Percentiles rank a stretch among this genome's conserved stretches.
Conservation (phyloP, 768 basidiomycete species). For the Imleria badia region DNA sequence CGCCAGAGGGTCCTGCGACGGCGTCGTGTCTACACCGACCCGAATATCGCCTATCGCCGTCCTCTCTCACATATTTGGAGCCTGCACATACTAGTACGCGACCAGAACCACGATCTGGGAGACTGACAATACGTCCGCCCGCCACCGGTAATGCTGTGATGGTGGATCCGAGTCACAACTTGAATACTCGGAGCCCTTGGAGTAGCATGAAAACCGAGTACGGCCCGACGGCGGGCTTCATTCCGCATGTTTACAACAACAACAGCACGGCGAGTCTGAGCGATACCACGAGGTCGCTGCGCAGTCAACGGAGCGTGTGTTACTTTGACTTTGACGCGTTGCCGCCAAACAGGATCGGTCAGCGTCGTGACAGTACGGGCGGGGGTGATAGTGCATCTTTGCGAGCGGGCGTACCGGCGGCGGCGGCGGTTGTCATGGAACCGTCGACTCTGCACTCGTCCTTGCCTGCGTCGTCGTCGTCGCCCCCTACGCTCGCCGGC, state of each 20-base stretch:
- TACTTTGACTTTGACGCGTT: conserved; percentile 32
- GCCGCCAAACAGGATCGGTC: neutral
- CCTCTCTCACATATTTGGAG: conserved; percentile 20
- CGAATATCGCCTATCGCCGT: conserved; percentile 23
- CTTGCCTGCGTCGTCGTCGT: neutral
- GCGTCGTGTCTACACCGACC: conserved; percentile 36
- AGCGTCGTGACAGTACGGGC: neutral
- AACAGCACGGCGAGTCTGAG: conserved; percentile 8
- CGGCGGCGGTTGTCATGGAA: neutral
- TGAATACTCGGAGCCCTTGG: conserved; percentile 1
- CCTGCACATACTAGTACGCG: conserved; percentile 18
- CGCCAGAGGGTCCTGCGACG: conserved; percentile 46
- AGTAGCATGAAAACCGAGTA: conserved; percentile 5
- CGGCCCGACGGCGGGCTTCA: conserved; percentile 32
- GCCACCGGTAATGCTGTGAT: neutral
- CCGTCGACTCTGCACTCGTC: neutral
- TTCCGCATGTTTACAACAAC: conserved; percentile 15
- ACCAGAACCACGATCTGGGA: neutral
- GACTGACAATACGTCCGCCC: neutral
- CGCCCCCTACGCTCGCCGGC: conserved; percentile 1
- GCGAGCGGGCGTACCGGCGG: too few relatives aligned
- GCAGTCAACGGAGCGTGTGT: conserved; percentile 15
- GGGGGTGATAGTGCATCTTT: neutral
- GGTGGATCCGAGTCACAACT: conserved; percentile 2
- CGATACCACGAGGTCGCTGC: conserved; percentile 9